Evolutionary conservation across 2,329 filamentous ascomycete genomes (phyloP).

Genomic region (Xylogone sp.): DNA sequence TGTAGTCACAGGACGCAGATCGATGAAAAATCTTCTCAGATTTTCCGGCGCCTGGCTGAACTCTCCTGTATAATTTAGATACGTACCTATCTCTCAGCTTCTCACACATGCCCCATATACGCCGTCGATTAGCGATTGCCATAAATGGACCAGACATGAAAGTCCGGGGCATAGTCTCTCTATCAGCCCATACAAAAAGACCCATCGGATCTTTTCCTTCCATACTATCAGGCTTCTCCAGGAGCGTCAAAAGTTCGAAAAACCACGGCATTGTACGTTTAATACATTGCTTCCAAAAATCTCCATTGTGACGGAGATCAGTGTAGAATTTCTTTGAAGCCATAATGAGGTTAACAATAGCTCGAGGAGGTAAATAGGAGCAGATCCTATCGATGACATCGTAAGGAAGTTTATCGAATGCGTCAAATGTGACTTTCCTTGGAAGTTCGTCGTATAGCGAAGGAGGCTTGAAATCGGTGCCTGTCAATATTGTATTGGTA

Average conservation of each 20-base stretch:
- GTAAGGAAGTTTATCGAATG: constrained; percentile 5
- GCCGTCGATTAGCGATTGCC: constrained; percentile 28
- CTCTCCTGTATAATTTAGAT: background rate
- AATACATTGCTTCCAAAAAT: constrained; percentile 4
- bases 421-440: constrained; percentile 2
- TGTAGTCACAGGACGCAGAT: background rate
- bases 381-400: constrained; percentile 6
- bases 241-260: constrained; percentile 2
- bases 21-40: background rate
- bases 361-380: constrained; percentile 1
- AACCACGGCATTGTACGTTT: constrained; percentile 5
- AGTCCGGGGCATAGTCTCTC: constrained; percentile 11
- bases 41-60: background rate
- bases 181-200: constrained; percentile 19
- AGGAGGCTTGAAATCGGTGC: constrained; percentile 1
- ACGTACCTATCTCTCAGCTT: constrained; percentile 3
- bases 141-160: constrained; percentile 22
- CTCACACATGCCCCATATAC: constrained; percentile 22
- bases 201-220: background rate
- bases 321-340: constrained; percentile 2
- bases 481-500: background rate
- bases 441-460: background rate
- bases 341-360: constrained; percentile 1
- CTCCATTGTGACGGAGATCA: background rate
- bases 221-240: background rate